These are phyloP conservation scores for Lepidium sativum DNA, from an alignment of 345 rosid species.

Conservation along the genomic window DNA sequence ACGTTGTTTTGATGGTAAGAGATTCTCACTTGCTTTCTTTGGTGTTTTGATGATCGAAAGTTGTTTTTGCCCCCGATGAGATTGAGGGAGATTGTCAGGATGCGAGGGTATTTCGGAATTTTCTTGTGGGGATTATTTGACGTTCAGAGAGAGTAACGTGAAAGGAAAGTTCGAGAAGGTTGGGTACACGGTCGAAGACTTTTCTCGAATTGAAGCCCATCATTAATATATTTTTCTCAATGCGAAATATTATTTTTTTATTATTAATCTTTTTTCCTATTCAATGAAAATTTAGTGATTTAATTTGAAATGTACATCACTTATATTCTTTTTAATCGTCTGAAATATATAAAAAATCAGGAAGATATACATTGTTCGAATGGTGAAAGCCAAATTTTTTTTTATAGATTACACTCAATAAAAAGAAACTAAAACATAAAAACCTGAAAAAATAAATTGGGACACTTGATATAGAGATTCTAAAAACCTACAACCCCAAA, in stretches of 20 bases:
- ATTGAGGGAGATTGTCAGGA: constrained; percentile 37
- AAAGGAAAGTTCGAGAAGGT: constrained; percentile 70
- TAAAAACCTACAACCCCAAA: too few relatives aligned
- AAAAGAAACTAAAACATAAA: too few relatives aligned
- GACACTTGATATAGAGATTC: too few relatives aligned
- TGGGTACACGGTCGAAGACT: constrained; percentile 55
- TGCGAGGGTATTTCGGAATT: constrained; percentile 42
- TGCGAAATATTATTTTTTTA: background rate
- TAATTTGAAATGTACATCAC: too few relatives aligned
- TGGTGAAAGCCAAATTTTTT: too few relatives aligned
- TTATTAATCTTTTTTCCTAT: background rate
- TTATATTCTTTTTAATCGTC: too few relatives aligned
- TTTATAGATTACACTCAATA: too few relatives aligned
- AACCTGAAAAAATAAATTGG: too few relatives aligned
- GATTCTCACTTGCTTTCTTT: constrained; percentile 68
- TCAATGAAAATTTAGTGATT: background rate
- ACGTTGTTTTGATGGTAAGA: constrained; percentile 18
- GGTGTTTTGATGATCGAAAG: constrained; percentile 62
- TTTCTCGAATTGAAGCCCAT: constrained; percentile 35
- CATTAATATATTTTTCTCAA: background rate
- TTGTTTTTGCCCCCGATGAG: constrained; percentile 53
- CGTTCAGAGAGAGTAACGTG: constrained; percentile 60
- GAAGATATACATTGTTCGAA: too few relatives aligned
- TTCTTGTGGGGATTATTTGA: constrained; percentile 53
- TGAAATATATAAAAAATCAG: too few relatives aligned